Base-by-base conservation (phyloP, 768 basidiomycete genomes). In the Gelatoporia subvermispora region DNA sequence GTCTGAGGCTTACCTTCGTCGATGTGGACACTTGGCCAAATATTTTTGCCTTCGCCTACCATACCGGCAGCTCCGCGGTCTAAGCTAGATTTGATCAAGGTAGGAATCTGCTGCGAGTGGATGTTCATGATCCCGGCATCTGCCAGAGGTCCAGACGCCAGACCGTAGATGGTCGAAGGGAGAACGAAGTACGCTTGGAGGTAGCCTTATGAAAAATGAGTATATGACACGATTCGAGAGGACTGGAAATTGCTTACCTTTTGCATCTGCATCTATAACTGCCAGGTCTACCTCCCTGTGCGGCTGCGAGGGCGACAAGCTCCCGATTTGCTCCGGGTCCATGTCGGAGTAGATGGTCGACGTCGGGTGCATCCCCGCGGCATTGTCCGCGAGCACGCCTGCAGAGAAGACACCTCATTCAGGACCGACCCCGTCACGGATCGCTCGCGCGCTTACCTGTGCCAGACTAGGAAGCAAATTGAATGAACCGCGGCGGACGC, bases 1-100 rank as follows among this genome's bases (percentile, higher is more conserved):
- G n/a, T n/a, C n/a, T n/a, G n/a, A n/a, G n/a, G n/a, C 70, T 44
- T 48, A 79, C 80, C 65, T 24, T 82, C 80, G 31, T 73, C 64
- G 40, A 81, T 69, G 48, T 79, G 70, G 17, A 83, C 75, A 50
- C 79, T 68, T 1, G 75, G 71, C 82, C 80, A 85, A 2, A 79
- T 36, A 50, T 84, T 84, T 55, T 70, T 64, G 0, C 84, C 83
- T 35, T 71, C 59, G 0, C 82, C 81, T 3, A 85, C 66, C 59
- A 79, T 66, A 8, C 78, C 80, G 0, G 69, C 79, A 28, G 73
- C 69, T 0, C 70, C 69, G 22, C 82, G 72, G 49, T 57, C 65
- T 24, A 82, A 53, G 18, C 71, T 59, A 0, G 72, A 70, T 15
- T 62, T 60, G 40, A 84, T 72, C 2, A 79, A 57, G 0, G 41